These are phyloP conservation scores for Xylaria arbuscula DNA, from an alignment of 2,329 filamentous ascomycete genomes.

Conservation along the genomic window DNA sequence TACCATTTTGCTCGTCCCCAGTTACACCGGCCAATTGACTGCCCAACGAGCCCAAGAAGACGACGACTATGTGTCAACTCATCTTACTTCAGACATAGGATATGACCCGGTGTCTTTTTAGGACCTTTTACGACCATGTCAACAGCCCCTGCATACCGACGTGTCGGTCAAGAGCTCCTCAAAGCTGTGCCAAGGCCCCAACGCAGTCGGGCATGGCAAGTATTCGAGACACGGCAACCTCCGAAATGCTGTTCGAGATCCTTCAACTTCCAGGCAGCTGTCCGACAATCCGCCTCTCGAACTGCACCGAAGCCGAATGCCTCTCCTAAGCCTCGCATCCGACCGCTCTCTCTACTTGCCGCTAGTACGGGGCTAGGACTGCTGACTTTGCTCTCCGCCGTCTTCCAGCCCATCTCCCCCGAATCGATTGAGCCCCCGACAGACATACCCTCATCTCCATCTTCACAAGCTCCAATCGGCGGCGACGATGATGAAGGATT, in stretches of 20 bases:
- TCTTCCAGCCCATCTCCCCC: constrained; percentile 43
- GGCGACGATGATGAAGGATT: constrained; percentile 55
- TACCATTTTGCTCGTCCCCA: background rate
- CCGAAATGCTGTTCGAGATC: constrained; percentile 24
- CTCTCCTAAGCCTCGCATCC: constrained; percentile 30
- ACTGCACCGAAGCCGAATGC: constrained; percentile 23
- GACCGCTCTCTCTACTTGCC: constrained; percentile 43
- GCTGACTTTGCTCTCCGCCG: constrained; percentile 44
- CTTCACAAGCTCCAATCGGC: constrained; percentile 39
- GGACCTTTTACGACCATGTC: constrained; percentile 18
- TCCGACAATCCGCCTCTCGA: constrained; percentile 36
- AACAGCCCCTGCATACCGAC: constrained; percentile 24
- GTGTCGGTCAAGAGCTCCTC: constrained; percentile 37
- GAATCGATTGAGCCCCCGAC: constrained; percentile 35
- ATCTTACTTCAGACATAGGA: constrained; percentile 5
- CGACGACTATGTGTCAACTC: constrained; percentile 23
- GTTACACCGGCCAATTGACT: background rate
- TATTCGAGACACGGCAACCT: constrained; percentile 26
- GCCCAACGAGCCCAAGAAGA: background rate
- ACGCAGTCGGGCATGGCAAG: constrained; percentile 32
- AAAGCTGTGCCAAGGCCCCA: constrained; percentile 34
- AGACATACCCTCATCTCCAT: constrained; percentile 25
- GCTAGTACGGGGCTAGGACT: constrained; percentile 44
- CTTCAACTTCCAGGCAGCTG: constrained; percentile 34
- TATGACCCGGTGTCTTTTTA: constrained; percentile 12